These are phyloP conservation scores for Boechera retrofracta DNA, from an alignment of 345 rosid genomes.

Conservation along the genomic window DNA sequence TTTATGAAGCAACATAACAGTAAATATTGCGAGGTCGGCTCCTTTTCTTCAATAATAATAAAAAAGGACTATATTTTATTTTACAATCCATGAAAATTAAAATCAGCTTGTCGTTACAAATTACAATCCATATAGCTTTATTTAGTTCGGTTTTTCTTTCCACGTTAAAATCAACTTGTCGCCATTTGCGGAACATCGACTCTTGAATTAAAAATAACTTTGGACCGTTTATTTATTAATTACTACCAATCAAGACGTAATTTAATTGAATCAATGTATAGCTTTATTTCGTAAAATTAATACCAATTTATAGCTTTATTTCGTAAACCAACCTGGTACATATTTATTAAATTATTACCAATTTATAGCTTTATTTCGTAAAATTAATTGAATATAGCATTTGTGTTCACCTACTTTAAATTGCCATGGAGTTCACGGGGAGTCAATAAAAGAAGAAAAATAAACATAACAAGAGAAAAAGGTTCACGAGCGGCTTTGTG, in stretches of 20 bases:
- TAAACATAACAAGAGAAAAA: slow-evolving; percentile 18
- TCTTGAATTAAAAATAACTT: not conserved
- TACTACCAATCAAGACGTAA: too few relatives aligned
- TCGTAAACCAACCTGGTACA: too few relatives aligned
- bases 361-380: too few relatives aligned
- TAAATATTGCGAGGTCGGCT: slow-evolving; percentile 32
- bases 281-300: too few relatives aligned
- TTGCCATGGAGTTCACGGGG: slow-evolving; percentile 40
- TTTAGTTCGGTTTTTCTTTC: not conserved
- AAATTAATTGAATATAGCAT: too few relatives aligned
- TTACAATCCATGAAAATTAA: not conserved
- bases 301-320: too few relatives aligned
- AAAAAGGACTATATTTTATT: not conserved
- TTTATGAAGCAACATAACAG: slow-evolving; percentile 41
- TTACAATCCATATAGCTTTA: not conserved
- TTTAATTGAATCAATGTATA: too few relatives aligned
- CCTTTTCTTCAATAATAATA: not conserved
- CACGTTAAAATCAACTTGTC: not conserved
- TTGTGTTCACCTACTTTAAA: too few relatives aligned
- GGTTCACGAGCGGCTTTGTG: slow-evolving; percentile 38
- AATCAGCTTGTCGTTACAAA: not conserved
- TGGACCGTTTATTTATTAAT: too few relatives aligned
- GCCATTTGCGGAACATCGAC: not conserved
- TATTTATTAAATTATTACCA: too few relatives aligned
- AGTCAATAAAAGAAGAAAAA: not conserved